Conservation (phyloP, 192 early-diverging fungal genomes). For the Gigaspora rosea region DNA sequence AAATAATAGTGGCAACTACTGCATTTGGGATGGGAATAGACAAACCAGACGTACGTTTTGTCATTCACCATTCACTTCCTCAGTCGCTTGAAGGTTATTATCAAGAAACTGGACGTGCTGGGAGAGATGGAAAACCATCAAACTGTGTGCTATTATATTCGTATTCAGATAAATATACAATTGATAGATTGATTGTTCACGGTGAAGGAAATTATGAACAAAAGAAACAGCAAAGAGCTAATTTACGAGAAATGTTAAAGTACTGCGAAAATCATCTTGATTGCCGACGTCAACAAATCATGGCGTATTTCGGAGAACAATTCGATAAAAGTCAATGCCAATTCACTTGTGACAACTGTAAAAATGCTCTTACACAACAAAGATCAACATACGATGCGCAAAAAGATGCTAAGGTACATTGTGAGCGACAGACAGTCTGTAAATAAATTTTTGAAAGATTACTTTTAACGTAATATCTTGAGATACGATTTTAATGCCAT, state of each 20-base stretch:
- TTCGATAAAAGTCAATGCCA: constrained; percentile 68
- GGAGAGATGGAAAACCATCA: constrained; percentile 85
- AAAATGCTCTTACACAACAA: background rate
- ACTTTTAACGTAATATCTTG: too few species aligned
- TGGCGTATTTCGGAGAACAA: constrained; percentile 89
- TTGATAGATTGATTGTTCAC: constrained; percentile 77
- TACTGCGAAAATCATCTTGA: constrained; percentile 88
- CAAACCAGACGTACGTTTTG: constrained; percentile 94
- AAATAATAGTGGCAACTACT: constrained; percentile 93
- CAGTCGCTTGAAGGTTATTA: constrained; percentile 94
- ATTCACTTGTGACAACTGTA: constrained; percentile 89
- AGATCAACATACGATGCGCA: too few species aligned
- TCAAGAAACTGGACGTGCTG: constrained; percentile 95
- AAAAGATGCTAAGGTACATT: too few species aligned
- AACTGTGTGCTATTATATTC: constrained; percentile 85
- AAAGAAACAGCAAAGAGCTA: constrained; percentile 74
- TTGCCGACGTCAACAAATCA: constrained; percentile 85
- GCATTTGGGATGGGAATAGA: constrained; percentile 99
- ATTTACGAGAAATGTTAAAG: constrained; percentile 65
- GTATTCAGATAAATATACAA: constrained; percentile 70
- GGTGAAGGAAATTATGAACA: constrained; percentile 81
- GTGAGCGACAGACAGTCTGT: too few species aligned
- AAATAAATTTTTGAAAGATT: too few species aligned
- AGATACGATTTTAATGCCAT: too few species aligned
- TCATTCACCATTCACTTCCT: constrained; percentile 90